Evolutionary conservation across 768 basidiomycete species (phyloP).

Genomic region (Trametes cingulata): DNA sequence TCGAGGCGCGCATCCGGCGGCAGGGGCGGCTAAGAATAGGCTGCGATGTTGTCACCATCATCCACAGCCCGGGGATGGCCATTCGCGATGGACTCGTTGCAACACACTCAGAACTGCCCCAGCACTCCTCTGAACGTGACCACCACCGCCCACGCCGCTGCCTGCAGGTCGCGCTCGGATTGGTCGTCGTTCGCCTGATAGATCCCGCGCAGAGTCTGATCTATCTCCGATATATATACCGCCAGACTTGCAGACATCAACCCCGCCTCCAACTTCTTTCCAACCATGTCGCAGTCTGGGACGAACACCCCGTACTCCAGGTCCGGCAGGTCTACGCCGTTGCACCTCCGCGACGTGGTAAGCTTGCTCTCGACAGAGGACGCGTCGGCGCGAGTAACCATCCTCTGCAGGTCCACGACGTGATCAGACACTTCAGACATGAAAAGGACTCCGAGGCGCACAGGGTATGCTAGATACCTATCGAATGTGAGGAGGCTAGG

Average conservation of each 20-base stretch:
- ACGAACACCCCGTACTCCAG: slow-evolving; percentile 16
- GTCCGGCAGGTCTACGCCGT: slow-evolving; percentile 26
- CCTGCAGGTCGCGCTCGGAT: slow-evolving; percentile 2
- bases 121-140: not conserved
- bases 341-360: slow-evolving; percentile 23
- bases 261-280: not conserved
- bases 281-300: slow-evolving; percentile 27
- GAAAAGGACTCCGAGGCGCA: slow-evolving; percentile 91
- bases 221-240: slow-evolving; percentile 2
- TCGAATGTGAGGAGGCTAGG: not conserved
- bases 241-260: not conserved
- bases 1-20: not conserved
- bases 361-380: not conserved
- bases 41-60: slow-evolving; percentile 12
- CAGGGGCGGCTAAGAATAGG: slow-evolving; percentile 9
- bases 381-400: not conserved
- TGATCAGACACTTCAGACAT: slow-evolving; percentile 64
- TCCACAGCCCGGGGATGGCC: not conserved
- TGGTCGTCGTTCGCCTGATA: not conserved
- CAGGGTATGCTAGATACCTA: slow-evolving; percentile 46
- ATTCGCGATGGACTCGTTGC: not conserved
- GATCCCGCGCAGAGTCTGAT: slow-evolving; percentile 1
- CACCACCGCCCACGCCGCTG: slow-evolving; percentile 1
- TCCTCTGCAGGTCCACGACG: slow-evolving; percentile 61
- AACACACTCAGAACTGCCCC: not conserved